Base-by-base conservation (phyloP, 2,329 filamentous ascomycete species). In the Diaporthe sp. region DNA sequence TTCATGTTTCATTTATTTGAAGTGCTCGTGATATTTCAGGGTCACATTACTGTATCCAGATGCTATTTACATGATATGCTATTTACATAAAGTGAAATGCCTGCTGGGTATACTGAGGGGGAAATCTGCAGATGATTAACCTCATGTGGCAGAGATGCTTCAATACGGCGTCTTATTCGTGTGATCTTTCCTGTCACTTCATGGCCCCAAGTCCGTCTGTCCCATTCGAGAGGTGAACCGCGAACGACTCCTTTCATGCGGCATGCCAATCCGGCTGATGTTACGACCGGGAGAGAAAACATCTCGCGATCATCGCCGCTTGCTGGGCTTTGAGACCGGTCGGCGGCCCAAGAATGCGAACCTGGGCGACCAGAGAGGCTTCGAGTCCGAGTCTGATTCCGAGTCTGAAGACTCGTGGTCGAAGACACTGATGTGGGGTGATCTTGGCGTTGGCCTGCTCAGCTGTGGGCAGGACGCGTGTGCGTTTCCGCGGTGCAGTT, bases 341-440 rank as follows among this genome's bases (percentile, higher is more conserved):
- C 62, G 44, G 31, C 62, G 62, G 28, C 62, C 62, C 31, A 68
- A 37, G 31, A 68, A 68, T 5, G 62, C 44, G 0, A 68, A 37
- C 19, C 17, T 68, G 12, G 62, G 62, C 13, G 62, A 68, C 62
- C 62, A 68, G 46, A 68, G 62, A 7, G 62, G 31, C 44, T 22
- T 68, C 12, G 62, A 68, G 62, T 68, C 62, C 8, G 46, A 68
- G 46, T 68, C 62, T 51, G 62, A 53, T 53, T 68, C 62, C 44
- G 62, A 68, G 31, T 68, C 62, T 3, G 62, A 68, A 25, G 62
- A 68, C 8, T 68, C 62, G 31, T 51, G 62, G 12, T 68, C 62
- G 22, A 68, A 68, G 62, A 68, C 62, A 6, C 62, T 68, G 44
- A 53, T 68, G n/a, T 62, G n/a, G 3, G 39, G 39, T 15, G 62